phyloP scores from a whole-genome alignment of 2,329 filamentous ascomycete genomes.

The Fusarium anthophilum region DNA sequence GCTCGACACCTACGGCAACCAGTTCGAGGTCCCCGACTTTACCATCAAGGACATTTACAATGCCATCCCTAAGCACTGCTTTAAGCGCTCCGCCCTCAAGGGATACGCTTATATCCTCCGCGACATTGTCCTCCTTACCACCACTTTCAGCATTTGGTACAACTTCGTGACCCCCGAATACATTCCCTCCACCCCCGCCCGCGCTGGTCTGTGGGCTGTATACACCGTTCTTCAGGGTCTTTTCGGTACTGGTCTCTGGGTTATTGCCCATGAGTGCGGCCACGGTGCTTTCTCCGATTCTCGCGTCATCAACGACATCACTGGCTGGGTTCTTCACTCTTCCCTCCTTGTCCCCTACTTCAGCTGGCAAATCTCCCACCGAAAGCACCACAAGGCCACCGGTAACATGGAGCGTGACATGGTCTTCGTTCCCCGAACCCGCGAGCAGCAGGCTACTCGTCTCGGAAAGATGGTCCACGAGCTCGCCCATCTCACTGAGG shows the following conservation, averaged over 20 bases:
- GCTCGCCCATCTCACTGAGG: constrained; percentile 88
- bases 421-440: constrained; percentile 96
- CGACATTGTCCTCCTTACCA: constrained; percentile 76
- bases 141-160: constrained; percentile 89
- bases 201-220: constrained; percentile 70
- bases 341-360: constrained; percentile 94
- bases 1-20: constrained; percentile 92
- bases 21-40: constrained; percentile 93
- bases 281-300: constrained; percentile 97
- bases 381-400: constrained; percentile 99
- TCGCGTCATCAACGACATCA: constrained; percentile 87
- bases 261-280: constrained; percentile 96
- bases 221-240: constrained; percentile 89
- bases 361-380: constrained; percentile 99
- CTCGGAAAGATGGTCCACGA: constrained; percentile 81
- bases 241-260: constrained; percentile 94
- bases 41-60: constrained; percentile 98
- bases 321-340: constrained; percentile 92
- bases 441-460: constrained; percentile 80
- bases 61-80: constrained; percentile 98
- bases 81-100: constrained; percentile 80
- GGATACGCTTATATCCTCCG: constrained; percentile 86
- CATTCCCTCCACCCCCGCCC: constrained; percentile 74
- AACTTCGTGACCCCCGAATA: constrained; percentile 87
- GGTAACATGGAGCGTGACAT: constrained; percentile 98